Evolutionary conservation across 208 protist genomes (phyloP).

Genomic region (Leishmania braziliensis): DNA sequence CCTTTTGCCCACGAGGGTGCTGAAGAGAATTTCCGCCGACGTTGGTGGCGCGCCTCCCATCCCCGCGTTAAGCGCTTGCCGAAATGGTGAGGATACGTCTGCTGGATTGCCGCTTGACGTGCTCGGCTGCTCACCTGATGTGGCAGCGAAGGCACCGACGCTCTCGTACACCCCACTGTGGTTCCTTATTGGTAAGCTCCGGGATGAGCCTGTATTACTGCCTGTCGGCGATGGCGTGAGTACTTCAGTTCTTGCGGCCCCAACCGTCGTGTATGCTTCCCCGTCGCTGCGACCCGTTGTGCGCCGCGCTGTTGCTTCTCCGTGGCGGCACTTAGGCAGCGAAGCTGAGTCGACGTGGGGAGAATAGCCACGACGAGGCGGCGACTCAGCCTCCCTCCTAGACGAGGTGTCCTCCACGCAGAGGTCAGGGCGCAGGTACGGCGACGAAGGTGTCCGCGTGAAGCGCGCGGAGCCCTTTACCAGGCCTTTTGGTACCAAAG

Average conservation of each 20-base stretch:
- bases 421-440: neutral
- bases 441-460: neutral
- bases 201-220: neutral
- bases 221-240: neutral
- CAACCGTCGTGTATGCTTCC: neutral
- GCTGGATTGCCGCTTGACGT: neutral
- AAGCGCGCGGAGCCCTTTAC: neutral
- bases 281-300: neutral
- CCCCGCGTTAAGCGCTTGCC: neutral
- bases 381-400: neutral
- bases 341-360: neutral
- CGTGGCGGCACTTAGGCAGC: neutral
- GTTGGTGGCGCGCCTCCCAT: neutral
- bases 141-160: neutral
- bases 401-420: neutral
- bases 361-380: neutral
- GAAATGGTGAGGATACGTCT: neutral
- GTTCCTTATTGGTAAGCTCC: neutral
- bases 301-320: neutral
- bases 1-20: constrained; percentile 15
- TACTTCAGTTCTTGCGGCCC: neutral
- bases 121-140: neutral
- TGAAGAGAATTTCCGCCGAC: constrained; percentile 34
- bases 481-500: neutral
- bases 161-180: neutral